These are phyloP conservation scores for Fusarium albidum DNA, from an alignment of 2,329 filamentous ascomycete species.

Conservation along the genomic window DNA sequence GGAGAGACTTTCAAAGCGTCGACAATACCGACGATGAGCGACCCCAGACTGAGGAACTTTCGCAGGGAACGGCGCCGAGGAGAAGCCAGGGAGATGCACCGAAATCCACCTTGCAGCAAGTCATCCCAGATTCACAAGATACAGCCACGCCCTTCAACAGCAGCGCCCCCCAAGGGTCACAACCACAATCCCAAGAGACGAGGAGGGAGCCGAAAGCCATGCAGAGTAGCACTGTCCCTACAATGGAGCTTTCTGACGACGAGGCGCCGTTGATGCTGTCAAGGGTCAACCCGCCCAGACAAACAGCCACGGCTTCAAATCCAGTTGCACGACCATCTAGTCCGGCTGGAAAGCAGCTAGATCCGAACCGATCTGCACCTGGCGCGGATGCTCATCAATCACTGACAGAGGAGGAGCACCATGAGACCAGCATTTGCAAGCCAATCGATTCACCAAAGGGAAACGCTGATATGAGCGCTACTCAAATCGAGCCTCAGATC, in stretches of 20 bases:
- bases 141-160: constrained; percentile 32
- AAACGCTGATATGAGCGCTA: neutral
- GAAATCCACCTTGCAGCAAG: neutral
- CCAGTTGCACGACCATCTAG: neutral
- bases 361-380: no score
- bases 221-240: constrained; percentile 1
- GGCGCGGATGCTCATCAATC: no score
- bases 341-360: neutral
- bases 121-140: constrained; percentile 44
- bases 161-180: constrained; percentile 26
- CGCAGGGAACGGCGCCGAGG: neutral
- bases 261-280: constrained; percentile 44
- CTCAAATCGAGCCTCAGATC: neutral
- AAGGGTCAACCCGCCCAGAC: constrained; percentile 9
- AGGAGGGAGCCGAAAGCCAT: neutral
- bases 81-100: neutral
- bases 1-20: constrained; percentile 17
- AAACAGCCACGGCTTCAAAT: neutral
- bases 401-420: neutral
- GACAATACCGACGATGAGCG: constrained; percentile 12
- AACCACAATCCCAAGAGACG: constrained; percentile 2
- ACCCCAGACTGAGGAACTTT: neutral
- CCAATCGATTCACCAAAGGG: neutral
- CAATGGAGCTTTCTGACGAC: constrained; percentile 46
- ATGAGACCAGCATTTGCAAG: neutral